Conservation (phyloP, 192 early-diverging fungal genomes). For the Podochytrium sp. region DNA sequence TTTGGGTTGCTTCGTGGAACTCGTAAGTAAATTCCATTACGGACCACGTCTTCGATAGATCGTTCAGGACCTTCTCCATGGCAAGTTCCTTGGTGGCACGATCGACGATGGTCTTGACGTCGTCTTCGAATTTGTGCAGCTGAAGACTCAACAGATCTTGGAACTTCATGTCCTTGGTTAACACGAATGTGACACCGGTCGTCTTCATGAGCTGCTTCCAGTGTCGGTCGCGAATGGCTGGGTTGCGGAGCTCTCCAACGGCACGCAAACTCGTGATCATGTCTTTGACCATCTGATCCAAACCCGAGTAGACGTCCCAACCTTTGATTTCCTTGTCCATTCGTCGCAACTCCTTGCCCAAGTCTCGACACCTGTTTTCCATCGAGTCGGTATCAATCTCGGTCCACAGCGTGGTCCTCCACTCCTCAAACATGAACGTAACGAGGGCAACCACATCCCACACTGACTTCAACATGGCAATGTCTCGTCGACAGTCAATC, state of each 20-base stretch:
- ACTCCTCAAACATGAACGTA: slow-evolving; percentile 66
- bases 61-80: slow-evolving; percentile 73
- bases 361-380: slow-evolving; percentile 63
- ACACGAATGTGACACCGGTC: slow-evolving; percentile 66
- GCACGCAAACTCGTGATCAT: slow-evolving; percentile 67
- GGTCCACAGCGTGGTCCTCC: slow-evolving; percentile 63
- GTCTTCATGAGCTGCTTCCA: slow-evolving; percentile 76
- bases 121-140: slow-evolving; percentile 69
- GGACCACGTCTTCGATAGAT: slow-evolving; percentile 64
- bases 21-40: slow-evolving; percentile 71
- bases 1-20: slow-evolving; percentile 58
- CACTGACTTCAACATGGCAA: slow-evolving; percentile 65
- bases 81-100: slow-evolving; percentile 66
- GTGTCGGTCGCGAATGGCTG: slow-evolving; percentile 67
- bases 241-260: slow-evolving; percentile 68
- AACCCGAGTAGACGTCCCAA: slow-evolving; percentile 66
- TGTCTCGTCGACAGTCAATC: slow-evolving; percentile 60
- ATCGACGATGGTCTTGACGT: slow-evolving; percentile 70
- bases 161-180: slow-evolving; percentile 72
- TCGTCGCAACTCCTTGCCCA: slow-evolving; percentile 61
- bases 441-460: slow-evolving; percentile 70
- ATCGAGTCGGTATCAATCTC: slow-evolving; percentile 69
- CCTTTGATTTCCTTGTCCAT: slow-evolving; percentile 75
- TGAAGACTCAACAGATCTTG: slow-evolving; percentile 65
- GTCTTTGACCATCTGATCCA: slow-evolving; percentile 71